Percentiles rank a stretch among this genome's conserved stretches.
Conservation (phyloP, 805 yeast species). For the Kluyveromyces wickerhamii region DNA sequence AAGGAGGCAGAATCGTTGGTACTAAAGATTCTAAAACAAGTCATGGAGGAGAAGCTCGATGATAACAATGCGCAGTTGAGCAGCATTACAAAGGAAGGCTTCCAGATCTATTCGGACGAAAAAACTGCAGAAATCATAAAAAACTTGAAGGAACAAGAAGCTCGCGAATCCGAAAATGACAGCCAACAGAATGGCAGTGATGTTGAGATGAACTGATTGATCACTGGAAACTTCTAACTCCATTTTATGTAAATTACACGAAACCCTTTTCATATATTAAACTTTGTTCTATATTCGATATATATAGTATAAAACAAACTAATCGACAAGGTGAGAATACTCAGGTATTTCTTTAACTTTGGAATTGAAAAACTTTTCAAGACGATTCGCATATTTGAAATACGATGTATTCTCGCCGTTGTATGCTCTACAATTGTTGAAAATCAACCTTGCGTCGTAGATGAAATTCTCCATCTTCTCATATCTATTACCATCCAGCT, state of each 20-base stretch:
- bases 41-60: constrained; percentile 97
- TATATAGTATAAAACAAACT: too few relatives aligned
- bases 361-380: constrained; percentile 78
- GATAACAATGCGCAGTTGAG: constrained; percentile 93
- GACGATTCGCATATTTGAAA: constrained; percentile 86
- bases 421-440: constrained; percentile 85
- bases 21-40: constrained; percentile 87
- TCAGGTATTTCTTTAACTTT: constrained; percentile 90
- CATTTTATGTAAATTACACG: too few relatives aligned
- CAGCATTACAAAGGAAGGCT: constrained; percentile 84
- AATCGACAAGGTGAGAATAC: constrained; percentile 73
- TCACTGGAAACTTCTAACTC: too few relatives aligned
- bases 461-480: constrained; percentile 85
- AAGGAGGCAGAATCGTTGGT: constrained; percentile 89
- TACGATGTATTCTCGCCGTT: constrained; percentile 93
- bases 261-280: not conserved
- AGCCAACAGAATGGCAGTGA: constrained; percentile 12
- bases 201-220: constrained; percentile 31
- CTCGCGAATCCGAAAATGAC: constrained; percentile 30
- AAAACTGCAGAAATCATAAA: constrained; percentile 78
- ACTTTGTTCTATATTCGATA: too few relatives aligned
- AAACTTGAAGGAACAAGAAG: constrained; percentile 61
- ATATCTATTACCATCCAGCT: constrained; percentile 85
- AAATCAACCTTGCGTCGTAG: constrained; percentile 78
- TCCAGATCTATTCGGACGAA: constrained; percentile 73